Percentiles rank a stretch among this genome's conserved stretches.
Conservation (phyloP, 768 basidiomycete species). For the Cytidiella melzeri region DNA sequence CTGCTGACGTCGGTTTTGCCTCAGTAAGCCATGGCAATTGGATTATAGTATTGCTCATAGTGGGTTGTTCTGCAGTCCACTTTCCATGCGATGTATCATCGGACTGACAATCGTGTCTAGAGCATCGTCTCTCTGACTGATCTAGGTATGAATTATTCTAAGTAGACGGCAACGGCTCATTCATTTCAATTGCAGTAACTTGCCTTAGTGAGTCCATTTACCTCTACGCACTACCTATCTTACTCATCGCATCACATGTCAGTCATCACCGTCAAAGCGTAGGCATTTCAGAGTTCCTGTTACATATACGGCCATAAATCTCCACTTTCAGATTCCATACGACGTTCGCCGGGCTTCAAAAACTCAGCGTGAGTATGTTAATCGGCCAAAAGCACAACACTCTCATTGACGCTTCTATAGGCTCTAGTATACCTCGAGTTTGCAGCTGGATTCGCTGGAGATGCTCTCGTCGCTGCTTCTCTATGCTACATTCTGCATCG, state of each 20-base stretch:
- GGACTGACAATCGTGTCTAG: constrained; percentile 13
- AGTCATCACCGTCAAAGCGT: constrained; percentile 54
- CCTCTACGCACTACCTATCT: too few species aligned
- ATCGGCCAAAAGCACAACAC: too few species aligned
- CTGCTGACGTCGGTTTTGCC: neutral
- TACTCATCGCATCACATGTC: neutral
- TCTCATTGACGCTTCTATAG: constrained; percentile 24
- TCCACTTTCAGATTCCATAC: constrained; percentile 32
- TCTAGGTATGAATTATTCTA: constrained; percentile 41
- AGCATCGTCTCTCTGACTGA: constrained; percentile 36
- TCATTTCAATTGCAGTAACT: too few species aligned
- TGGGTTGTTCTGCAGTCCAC: too few species aligned
- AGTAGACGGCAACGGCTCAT: too few species aligned
- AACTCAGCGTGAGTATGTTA: constrained; percentile 33
- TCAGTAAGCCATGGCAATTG: constrained; percentile 43
- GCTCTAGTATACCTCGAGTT: constrained; percentile 47
- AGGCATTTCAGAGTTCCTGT: too few species aligned
- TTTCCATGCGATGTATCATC: too few species aligned
- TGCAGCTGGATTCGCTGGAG: constrained; percentile 41
- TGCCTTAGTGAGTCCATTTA: constrained; percentile 7
- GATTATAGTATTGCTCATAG: constrained; percentile 38
- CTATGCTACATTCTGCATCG: constrained; percentile 42
- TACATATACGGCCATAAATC: too few species aligned
- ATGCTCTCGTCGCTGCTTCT: constrained; percentile 43
- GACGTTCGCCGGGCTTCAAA: constrained; percentile 31